A percentile compares a stretch with the other conserved stretches of the same genome.
Evolutionary conservation across 1,284 basidiomycete genomes (phyloP).

Genomic region (Erythrobasidium hasegawianum): DNA sequence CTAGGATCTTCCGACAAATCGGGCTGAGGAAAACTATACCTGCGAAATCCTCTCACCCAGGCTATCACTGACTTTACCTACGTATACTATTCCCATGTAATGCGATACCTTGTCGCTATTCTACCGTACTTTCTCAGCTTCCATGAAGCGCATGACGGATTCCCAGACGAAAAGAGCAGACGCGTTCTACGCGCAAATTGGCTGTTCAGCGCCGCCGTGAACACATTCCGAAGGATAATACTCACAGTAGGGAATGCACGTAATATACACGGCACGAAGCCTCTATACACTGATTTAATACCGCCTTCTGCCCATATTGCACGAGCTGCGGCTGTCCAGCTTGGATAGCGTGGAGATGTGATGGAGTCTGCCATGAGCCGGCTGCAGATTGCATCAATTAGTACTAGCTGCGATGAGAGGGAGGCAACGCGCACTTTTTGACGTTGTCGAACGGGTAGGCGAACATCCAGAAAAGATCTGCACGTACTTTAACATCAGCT

Average conservation of each 20-base stretch:
- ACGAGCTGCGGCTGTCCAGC: constrained; percentile 56
- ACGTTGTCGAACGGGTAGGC: constrained; percentile 72
- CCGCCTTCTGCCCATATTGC: constrained; percentile 58
- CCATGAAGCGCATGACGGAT: constrained; percentile 60
- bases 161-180: constrained; percentile 69
- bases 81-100: no score
- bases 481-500: constrained; percentile 44
- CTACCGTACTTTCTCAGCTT: constrained; percentile 61
- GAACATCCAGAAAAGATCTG: constrained; percentile 54
- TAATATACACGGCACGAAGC: constrained; percentile 58
- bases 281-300: constrained; percentile 57
- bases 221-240: not conserved
- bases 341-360: constrained; percentile 54
- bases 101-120: no score
- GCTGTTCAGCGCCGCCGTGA: no score
- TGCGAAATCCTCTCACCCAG: no score
- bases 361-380: constrained; percentile 55
- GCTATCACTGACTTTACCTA: no score
- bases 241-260: constrained; percentile 61
- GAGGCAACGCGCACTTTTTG: constrained; percentile 59
- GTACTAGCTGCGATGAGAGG: not conserved
- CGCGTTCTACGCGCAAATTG: constrained; percentile 53
- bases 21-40: no score
- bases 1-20: no score
- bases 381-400: constrained; percentile 13